Evolutionary conservation across 2,329 filamentous ascomycete species (phyloP), one percentile per base, ranked within the genome.

Genomic region (Orbilia ellipsospora): DNA sequence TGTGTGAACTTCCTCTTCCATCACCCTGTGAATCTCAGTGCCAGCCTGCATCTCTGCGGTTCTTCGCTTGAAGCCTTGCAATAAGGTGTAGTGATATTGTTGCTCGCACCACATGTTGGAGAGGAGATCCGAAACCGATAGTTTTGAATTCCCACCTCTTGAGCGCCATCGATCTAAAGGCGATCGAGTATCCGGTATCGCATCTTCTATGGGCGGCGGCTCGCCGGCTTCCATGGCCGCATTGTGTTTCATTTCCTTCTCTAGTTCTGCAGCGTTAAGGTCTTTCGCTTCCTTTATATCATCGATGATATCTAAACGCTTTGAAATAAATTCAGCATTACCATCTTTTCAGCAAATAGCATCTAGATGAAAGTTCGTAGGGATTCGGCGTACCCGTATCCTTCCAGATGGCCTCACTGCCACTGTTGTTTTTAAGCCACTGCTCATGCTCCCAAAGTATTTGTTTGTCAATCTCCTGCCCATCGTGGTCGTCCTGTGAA

Each of bases 61-160:
- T 40, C 86, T 86, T 64, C 87, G 90, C 81, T 91, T 94, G 69
- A 88, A 88, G 0, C 94, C 95, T 80, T 90, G 88, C 65, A 88
- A 89, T 2, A 99, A 86, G 0, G 89, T 92, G 83, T 96, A 97
- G 85, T 89, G 93, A 80, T 97, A 96, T 81, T 98, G 94, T 73
- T 98, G 82, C 82, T 99, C 94, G 82, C 95, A 99, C 95, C 95
- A 99, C 6, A 94, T 90, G 1, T 94, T 94, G 0, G 92, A 91
- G 0, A 94, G 89, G 23, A 98, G 84, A 82, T 99, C 95, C 1
- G 92, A 93, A 0, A 98, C 95, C 0, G 92, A 93, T 6, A 98
- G 86, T 0, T 92, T 89, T 80, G 92, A 94, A 80, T 87, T 90
- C 1, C 64, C 55, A 6, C 66, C 50, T 28, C 40, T 75, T 3